Evolutionary conservation across 1,284 basidiomycete species (phyloP).

Genomic region (Trametes polyzona): DNA sequence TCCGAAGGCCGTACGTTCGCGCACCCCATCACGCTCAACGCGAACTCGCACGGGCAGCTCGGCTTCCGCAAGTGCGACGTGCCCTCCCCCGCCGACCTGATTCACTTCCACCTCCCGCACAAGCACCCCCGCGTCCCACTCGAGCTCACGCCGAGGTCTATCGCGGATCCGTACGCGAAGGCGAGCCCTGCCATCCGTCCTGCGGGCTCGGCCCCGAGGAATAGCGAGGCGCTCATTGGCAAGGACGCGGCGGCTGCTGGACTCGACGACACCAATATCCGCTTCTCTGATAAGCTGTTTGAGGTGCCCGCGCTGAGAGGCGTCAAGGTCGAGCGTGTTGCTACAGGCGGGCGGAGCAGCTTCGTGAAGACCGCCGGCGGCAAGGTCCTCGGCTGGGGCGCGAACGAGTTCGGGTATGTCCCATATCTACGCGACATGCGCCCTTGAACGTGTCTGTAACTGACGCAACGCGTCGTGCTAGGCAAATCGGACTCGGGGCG

Average conservation of each 20-base stretch:
- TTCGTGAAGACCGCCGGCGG: slow-evolving; percentile 74
- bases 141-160: slow-evolving; percentile 57
- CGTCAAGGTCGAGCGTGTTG: slow-evolving; percentile 70
- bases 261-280: slow-evolving; percentile 55
- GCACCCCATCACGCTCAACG: slow-evolving; percentile 75
- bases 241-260: slow-evolving; percentile 25
- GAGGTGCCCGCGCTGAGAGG: slow-evolving; percentile 81
- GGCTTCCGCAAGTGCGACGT: slow-evolving; percentile 73
- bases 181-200: slow-evolving; percentile 34
- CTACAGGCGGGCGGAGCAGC: slow-evolving; percentile 75
- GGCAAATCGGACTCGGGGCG: slow-evolving; percentile 83
- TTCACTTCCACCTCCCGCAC: slow-evolving; percentile 37
- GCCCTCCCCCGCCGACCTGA: slow-evolving; percentile 40
- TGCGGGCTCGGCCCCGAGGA: slow-evolving; percentile 20
- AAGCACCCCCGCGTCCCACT: slow-evolving; percentile 30
- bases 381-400: slow-evolving; percentile 88
- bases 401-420: slow-evolving; percentile 81
- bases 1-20: slow-evolving; percentile 82
- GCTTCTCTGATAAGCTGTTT: slow-evolving; percentile 76
- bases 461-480: slow-evolving; percentile 33
- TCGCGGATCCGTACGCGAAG: slow-evolving; percentile 55
- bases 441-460: neutral
- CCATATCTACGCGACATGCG: no score
- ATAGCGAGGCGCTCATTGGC: slow-evolving; percentile 15
- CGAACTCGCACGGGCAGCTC: slow-evolving; percentile 88